Base-by-base conservation (phyloP, 371 early-diverging fungal species). In the Dinochytrium kinnereticum region DNA sequence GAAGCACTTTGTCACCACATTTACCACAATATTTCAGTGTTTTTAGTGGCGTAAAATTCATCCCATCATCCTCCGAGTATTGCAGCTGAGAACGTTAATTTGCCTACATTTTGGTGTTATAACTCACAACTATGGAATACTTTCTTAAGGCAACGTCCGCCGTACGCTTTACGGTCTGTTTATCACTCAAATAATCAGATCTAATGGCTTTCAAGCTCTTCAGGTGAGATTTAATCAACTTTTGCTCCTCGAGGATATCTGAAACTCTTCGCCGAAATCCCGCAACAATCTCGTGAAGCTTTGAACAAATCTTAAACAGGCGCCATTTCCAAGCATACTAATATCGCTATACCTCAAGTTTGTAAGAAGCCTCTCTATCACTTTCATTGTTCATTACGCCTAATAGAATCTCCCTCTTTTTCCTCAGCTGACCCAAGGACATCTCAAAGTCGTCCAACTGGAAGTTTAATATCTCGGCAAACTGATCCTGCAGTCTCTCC, bases 381-480 rank as follows among this genome's bases (percentile, higher is more conserved):
- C 59, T 26, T 33, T 69, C 74, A 3, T 65, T 74, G 24, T 36
- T 75, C 17, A 75, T 66, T 0, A 78, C 78, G 13, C 80, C 79
- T 1, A 67, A 17, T 38, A 84, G 69, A 51, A 84, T 78, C 59
- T 82, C 82, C 36, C 59, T 66, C 69, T 84, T 83, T 44, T 81
- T 80, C 2, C 67, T 66, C 13, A 83, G 64, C 65, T 85, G 84
- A 17, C 75, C 51, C 0, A 85, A 75, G 19, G 78, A 59, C 39
- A 77, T 37, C 17, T 85, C 86, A 69, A 81, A 85, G 50, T 85
- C 86, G 66, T 85, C 86, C 44, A 85, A 69, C 55, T 82, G 80
- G 59, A 66, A 75, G 57, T 85, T 79, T 21, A 85, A 68, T 15
- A 84, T 79, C 39, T 82, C 84, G 1, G 80, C 75, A 64, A 85